Base-by-base conservation (phyloP, 2,329 filamentous ascomycete species). In the Paecilomyces sp. region DNA sequence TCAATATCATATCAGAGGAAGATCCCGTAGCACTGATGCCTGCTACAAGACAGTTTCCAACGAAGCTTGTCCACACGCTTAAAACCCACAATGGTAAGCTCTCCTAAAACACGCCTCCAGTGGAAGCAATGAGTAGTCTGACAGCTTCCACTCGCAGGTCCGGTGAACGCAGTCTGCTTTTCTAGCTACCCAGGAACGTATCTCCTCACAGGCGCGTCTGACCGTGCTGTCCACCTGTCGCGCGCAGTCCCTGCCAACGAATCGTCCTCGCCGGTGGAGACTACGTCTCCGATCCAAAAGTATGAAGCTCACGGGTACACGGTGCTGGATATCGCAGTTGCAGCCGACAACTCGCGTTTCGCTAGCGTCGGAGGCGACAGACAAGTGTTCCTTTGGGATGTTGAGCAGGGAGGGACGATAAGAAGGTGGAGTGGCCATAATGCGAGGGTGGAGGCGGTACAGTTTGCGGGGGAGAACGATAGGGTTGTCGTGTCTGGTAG, bases 231-330 rank as follows among this genome's bases (percentile, higher is more conserved):
- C 72, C 88, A 92, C 59, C 87, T 97, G 50, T 95, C 92, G 80
- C 96, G 96, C 71, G 70, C 78, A 63, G 62, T 76, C 63, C 70
- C 77, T 64, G 70, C 74, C 65, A 70, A 74, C 70, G 70, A 71
- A 59, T 61, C 72, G 51, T 59, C 67, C 15, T 60, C 69, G 1
- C 61, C 62, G 9, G 58, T 62, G 30, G 69, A 75, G 71, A 73
- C 73, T 66, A 70, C 71, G 65, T 71, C 74, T 1, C 86, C 94
- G 3, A 91, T 99, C 70, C 92, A 97, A 76, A 90, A 86, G 36
- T 99, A 96, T 78, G 80, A 87, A 36, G 91, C 90, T 2, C 94
- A 99, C 76, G 92, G 91, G 65, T 96, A 99, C 79, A 89, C 92
- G 67, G 89, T 99, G 7, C 87, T 97, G 61, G 89, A 90, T 65